Evolutionary conservation across 768 basidiomycete genomes (phyloP).

Genomic region (Lanmaoa pseudosensibilis): DNA sequence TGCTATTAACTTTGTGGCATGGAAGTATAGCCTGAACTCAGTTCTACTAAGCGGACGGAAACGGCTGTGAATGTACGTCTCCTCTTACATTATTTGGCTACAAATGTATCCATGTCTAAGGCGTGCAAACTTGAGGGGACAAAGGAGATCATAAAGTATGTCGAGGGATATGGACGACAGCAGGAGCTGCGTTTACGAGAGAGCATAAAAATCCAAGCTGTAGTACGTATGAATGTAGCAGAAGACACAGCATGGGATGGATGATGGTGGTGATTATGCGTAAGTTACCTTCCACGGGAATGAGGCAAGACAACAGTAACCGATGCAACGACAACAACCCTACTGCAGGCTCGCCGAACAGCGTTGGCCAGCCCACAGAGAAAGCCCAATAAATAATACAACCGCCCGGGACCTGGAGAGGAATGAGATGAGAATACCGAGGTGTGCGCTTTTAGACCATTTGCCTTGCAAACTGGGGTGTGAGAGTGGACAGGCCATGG

Average conservation of each 20-base stretch:
- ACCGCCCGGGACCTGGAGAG: neutral
- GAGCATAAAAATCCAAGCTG: neutral
- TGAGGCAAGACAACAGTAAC: neutral
- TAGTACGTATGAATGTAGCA: neutral
- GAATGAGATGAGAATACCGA: neutral
- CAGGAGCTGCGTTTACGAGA: neutral
- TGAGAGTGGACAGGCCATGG: neutral
- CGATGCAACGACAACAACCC: neutral
- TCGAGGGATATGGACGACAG: neutral
- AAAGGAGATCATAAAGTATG: neutral
- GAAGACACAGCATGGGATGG: neutral
- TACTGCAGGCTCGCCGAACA: neutral
- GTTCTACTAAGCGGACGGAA: no score
- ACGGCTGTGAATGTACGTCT: neutral
- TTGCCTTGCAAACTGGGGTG: neutral
- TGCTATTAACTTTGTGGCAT: no score
- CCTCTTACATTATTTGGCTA: neutral
- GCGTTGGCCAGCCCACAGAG: neutral
- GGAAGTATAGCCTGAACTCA: neutral
- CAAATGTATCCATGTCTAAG: neutral
- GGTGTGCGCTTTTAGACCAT: conserved; percentile 10
- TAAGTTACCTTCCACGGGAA: neutral
- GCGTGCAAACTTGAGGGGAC: neutral
- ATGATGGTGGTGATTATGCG: neutral
- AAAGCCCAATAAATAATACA: conserved; percentile 6